Percentiles rank a stretch among this genome's conserved stretches.
Conservation (phyloP, 1,284 basidiomycete species). For the Pisolithus thermaeus region DNA sequence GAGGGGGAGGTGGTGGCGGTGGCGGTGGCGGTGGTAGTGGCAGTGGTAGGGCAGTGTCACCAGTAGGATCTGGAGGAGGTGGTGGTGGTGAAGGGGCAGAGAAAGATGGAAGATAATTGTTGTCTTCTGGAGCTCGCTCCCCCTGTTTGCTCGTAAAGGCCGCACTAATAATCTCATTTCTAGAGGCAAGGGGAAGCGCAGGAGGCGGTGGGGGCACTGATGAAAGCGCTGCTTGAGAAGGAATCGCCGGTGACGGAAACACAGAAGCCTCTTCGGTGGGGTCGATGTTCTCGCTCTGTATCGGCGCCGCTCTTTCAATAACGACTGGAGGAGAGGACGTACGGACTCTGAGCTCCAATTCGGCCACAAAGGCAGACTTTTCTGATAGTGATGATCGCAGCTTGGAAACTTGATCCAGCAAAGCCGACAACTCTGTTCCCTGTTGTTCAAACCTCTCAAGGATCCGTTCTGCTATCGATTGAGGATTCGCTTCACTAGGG, state of each 20-base stretch:
- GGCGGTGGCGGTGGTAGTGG: constrained; percentile 30
- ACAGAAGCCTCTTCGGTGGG: neutral
- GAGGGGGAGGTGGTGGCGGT: no score
- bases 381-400: constrained; percentile 47
- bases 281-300: constrained; percentile 19
- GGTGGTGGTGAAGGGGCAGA: constrained; percentile 13
- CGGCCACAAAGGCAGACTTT: constrained; percentile 50
- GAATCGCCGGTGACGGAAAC: neutral
- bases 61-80: no score
- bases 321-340: constrained; percentile 50
- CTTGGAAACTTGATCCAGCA: constrained; percentile 48
- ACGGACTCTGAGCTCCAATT: constrained; percentile 66
- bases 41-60: no score
- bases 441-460: constrained; percentile 70
- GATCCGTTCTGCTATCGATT: constrained; percentile 62
- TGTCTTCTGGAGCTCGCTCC: no score
- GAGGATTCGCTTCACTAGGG: constrained; percentile 57
- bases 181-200: constrained; percentile 1
- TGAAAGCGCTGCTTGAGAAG: constrained; percentile 14
- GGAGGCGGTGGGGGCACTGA: constrained; percentile 18
- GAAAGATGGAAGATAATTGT: no score
- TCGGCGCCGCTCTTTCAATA: constrained; percentile 10
- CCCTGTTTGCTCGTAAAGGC: no score
- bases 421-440: constrained; percentile 57
- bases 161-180: neutral